Evolutionary conservation across 1,284 basidiomycete genomes (phyloP), one percentile per base, ranked within the genome.

Genomic region (Melampsora occidentalis): DNA sequence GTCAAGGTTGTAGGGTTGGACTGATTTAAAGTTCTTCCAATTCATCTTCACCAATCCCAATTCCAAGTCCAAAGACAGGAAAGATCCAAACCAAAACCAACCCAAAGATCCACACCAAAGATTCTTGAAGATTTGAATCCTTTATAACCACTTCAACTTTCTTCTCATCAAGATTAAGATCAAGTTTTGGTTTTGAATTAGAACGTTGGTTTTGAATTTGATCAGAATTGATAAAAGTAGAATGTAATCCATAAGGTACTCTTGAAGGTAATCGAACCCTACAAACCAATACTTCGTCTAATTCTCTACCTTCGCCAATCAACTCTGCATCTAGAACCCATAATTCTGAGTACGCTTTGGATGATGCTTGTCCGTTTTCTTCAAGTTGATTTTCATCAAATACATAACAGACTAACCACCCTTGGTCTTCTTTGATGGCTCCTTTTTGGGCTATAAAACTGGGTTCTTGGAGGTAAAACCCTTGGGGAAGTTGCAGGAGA

Each of bases 371-470:
- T 2, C 85, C 84, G 4, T 82, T 82, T 18, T 81, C 79, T 22
- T 81, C 71, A 7, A 85, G 79, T 49, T 84, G 81, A 10, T 67
- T 77, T 78, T 86, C 85, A 80, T 86, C 85, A 73, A 86, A 86
- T 0, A 84, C 84, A 79, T 85, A 86, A n/a, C 83, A 83, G 2
- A 86, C 70, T 14, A 86, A 80, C 78, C 80, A 86, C 0, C 85
- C 86, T 70, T 86, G 85, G 78, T 86, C 86, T 78, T 86, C 84
- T 10, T 77, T 77, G 0, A 63, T 42, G 0, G 76, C 76, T 31
- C 79, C 69, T n/a, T 68, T 48, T 18, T 82, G 80, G 1, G 85
- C 83, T 0, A 86, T 83, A 77, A 86, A 86, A 20, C 83, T 81
- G 3, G 83, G 80, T 77, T 86, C 85, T 79, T 86, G 85, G 0